These are phyloP conservation scores for Quercus suber DNA, from an alignment of 306 rosid species.

Conservation along the genomic window DNA sequence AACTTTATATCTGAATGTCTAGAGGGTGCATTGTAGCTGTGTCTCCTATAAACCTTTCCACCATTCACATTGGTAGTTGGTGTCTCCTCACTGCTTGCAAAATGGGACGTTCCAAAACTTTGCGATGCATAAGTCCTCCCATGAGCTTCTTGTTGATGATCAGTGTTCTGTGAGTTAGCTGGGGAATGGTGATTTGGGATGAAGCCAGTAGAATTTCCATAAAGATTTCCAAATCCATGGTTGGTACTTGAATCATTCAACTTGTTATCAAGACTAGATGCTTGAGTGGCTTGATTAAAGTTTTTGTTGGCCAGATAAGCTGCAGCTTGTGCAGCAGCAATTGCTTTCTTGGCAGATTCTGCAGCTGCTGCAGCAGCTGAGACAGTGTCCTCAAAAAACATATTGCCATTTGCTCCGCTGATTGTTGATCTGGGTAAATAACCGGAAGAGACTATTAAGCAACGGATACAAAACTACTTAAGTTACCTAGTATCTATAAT, in stretches of 20 bases:
- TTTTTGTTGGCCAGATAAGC: constrained; percentile 80
- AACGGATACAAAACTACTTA: background rate
- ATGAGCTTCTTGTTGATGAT: constrained; percentile 28
- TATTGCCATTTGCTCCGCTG: constrained; percentile 26
- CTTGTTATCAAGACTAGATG: constrained; percentile 19
- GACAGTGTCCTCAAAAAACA: constrained; percentile 51
- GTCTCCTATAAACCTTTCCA: constrained; percentile 52
- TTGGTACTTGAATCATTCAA: constrained; percentile 18
- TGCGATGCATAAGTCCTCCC: constrained; percentile 34
- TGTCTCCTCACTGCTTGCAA: constrained; percentile 31
- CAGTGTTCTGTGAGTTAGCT: constrained; percentile 22
- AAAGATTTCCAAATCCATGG: constrained; percentile 15
- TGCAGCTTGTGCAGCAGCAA: constrained; percentile 94
- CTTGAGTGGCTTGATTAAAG: constrained; percentile 26
- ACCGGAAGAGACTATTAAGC: constrained; percentile 7
- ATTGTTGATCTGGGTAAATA: constrained; percentile 32
- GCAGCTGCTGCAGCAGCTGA: constrained; percentile 95
- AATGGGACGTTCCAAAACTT: constrained; percentile 49
- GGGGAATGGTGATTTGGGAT: constrained; percentile 24
- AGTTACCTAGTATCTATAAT: background rate
- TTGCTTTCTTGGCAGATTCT: constrained; percentile 75
- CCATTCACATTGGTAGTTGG: constrained; percentile 15
- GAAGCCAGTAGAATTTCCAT: constrained; percentile 17
- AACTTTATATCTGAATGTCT: constrained; percentile 61
- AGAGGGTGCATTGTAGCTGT: constrained; percentile 63